Evolutionary conservation across 768 basidiomycete species (phyloP).

Genomic region (Floccularia luteovirens): DNA sequence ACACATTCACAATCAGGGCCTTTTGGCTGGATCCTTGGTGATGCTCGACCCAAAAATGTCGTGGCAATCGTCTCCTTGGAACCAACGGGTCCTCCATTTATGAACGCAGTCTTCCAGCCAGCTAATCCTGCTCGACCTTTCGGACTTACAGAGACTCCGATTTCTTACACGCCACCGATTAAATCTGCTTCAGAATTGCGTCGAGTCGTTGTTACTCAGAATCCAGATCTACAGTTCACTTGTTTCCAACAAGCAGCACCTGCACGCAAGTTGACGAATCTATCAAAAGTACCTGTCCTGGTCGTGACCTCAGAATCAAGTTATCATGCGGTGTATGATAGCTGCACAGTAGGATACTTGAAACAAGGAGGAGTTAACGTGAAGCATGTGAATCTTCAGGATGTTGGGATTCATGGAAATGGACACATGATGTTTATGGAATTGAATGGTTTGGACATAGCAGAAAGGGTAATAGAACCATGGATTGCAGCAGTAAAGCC

Average conservation of each 20-base stretch:
- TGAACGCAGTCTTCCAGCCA: conserved; percentile 27
- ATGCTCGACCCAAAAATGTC: conserved; percentile 32
- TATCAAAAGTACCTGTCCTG: conserved; percentile 34
- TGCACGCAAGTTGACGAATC: conserved; percentile 31
- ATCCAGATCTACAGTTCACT: conserved; percentile 18
- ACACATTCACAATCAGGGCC: conserved; percentile 45
- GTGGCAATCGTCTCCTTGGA: conserved; percentile 43
- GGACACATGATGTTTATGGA: conserved; percentile 56
- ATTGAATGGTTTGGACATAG: conserved; percentile 36
- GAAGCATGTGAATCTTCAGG: conserved; percentile 28
- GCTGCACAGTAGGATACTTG: conserved; percentile 34
- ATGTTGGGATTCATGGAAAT: conserved; percentile 41
- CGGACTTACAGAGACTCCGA: conserved; percentile 40
- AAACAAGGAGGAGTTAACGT: conserved; percentile 36
- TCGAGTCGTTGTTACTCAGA: conserved; percentile 16
- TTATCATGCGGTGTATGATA: conserved; percentile 43
- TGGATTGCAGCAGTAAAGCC: conserved; percentile 21
- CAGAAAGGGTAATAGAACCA: conserved; percentile 25
- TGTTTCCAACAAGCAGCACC: conserved; percentile 36
- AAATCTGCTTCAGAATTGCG: conserved; percentile 27
- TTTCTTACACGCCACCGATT: conserved; percentile 34
- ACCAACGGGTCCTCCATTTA: conserved; percentile 44
- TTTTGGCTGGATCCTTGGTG: conserved; percentile 42
- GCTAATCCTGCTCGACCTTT: conserved; percentile 29
- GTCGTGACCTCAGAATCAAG: conserved; percentile 42